Conservation (phyloP, 495 filamentous ascomycete species). For the Gamarada debralockiae region DNA sequence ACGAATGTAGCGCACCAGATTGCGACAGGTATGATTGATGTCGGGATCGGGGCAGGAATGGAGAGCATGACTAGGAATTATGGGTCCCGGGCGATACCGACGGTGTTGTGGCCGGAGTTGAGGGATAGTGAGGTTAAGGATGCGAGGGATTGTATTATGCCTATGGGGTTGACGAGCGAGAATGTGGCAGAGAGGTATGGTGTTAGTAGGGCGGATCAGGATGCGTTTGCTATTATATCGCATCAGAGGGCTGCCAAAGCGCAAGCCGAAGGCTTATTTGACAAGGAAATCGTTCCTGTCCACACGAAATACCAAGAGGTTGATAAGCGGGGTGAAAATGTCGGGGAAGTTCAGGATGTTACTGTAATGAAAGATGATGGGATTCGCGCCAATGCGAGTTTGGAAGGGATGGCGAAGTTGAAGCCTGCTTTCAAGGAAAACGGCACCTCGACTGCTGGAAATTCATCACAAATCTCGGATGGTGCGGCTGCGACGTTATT, state of each 20-base stretch:
- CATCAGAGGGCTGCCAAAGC: conserved; percentile 70
- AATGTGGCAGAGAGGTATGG: conserved; percentile 80
- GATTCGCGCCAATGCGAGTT: conserved; percentile 59
- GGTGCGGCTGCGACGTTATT: conserved; percentile 80
- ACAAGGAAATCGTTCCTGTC: conserved; percentile 74
- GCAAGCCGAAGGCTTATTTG: conserved; percentile 64
- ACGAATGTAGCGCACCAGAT: conserved; percentile 69
- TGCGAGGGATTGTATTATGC: conserved; percentile 83
- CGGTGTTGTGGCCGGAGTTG: conserved; percentile 71
- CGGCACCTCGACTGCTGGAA: conserved; percentile 80
- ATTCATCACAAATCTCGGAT: conserved; percentile 82
- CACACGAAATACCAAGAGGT: conserved; percentile 62
- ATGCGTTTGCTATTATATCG: conserved; percentile 71
- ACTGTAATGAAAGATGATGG: conserved; percentile 77
- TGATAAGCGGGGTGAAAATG: conserved; percentile 55
- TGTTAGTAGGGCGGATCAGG: conserved; percentile 72
- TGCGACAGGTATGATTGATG: conserved; percentile 61
- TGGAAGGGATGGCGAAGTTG: conserved; percentile 69
- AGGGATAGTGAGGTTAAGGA: conserved; percentile 61
- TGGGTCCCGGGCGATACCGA: conserved; percentile 75
- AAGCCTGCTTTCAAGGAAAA: conserved; percentile 78
- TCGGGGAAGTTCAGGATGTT: conserved; percentile 41
- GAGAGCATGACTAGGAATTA: conserved; percentile 94
- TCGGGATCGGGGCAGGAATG: conserved; percentile 88
- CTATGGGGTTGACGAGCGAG: conserved; percentile 90